These are phyloP conservation scores for Acer campestre DNA, from an alignment of 345 rosid genomes.

Conservation along the genomic window DNA sequence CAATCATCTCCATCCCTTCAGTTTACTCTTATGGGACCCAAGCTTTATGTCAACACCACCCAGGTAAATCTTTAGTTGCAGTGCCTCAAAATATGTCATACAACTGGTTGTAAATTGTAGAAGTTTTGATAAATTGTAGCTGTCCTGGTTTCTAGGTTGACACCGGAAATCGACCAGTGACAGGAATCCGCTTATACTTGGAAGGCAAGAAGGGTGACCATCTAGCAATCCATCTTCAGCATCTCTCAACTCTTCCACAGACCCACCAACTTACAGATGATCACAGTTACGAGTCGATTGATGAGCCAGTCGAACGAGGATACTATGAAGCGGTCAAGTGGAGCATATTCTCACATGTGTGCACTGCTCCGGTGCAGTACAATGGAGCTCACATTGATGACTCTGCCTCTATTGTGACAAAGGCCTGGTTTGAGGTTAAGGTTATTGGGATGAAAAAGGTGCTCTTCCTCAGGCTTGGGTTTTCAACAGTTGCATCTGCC, in stretches of 20 bases:
- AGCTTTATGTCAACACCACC: constrained; percentile 74
- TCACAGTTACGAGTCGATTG: constrained; percentile 45
- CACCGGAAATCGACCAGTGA: constrained; percentile 77
- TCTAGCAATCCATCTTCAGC: constrained; percentile 89
- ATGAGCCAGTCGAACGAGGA: constrained; percentile 55
- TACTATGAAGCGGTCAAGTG: constrained; percentile 87
- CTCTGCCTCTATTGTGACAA: constrained; percentile 75
- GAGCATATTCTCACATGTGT: constrained; percentile 91
- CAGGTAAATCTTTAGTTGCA: constrained; percentile 43
- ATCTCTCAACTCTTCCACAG: constrained; percentile 68
- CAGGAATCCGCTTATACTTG: constrained; percentile 84
- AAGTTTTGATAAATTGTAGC: constrained; percentile 8
- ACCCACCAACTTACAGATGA: constrained; percentile 65
- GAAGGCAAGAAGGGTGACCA: constrained; percentile 93
- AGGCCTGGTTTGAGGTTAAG: constrained; percentile 93
- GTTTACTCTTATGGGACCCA: constrained; percentile 90
- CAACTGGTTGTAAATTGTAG: constrained; percentile 2
- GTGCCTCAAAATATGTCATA: constrained; percentile 1
- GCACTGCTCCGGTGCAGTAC: constrained; percentile 81
- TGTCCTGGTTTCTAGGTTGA: constrained; percentile 56
- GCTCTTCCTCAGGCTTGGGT: constrained; percentile 85
- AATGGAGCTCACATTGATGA: constrained; percentile 64
- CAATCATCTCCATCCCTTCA: constrained; percentile 76
- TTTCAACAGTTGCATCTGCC: constrained; percentile 70
- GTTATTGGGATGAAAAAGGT: constrained; percentile 82